Conservation (phyloP, 495 filamentous ascomycete genomes). For the Penicillium longicatenatum region DNA sequence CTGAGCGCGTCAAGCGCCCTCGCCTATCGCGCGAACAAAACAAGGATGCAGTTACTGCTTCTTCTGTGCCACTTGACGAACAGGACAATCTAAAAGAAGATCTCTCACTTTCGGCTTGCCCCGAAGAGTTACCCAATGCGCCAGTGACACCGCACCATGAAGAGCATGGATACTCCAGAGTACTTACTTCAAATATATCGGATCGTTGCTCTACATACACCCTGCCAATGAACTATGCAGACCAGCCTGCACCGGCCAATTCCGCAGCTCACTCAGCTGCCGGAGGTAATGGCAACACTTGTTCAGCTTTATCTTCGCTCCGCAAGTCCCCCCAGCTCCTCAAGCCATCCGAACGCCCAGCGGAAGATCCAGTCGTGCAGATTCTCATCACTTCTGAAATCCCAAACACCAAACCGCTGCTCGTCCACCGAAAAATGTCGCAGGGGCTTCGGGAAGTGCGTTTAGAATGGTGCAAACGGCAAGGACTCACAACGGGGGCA, state of each 20-base stretch:
- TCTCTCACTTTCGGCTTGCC: not conserved
- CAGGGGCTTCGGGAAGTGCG: conserved; percentile 67
- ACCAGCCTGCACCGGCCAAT: not conserved
- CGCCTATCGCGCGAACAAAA: conserved; percentile 8
- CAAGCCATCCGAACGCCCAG: conserved; percentile 1
- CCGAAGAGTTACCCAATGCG: not conserved
- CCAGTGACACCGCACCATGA: not conserved
- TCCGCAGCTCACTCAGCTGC: not conserved
- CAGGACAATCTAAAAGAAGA: not conserved
- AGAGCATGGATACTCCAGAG: not conserved
- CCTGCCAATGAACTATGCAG: not conserved
- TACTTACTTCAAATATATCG: not conserved
- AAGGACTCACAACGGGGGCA: conserved; percentile 50
- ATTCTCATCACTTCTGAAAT: conserved; percentile 76
- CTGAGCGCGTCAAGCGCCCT: conserved; percentile 8
- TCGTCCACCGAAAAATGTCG: conserved; percentile 66
- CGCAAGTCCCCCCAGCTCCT: not conserved
- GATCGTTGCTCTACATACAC: not conserved
- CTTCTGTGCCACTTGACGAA: not conserved
- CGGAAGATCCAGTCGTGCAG: conserved; percentile 53
- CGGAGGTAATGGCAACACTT: not conserved
- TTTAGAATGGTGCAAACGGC: conserved; percentile 65
- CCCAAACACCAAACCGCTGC: conserved; percentile 58
- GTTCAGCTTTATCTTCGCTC: not conserved
- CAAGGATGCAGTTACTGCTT: not conserved